phyloP scores from a whole-genome alignment of 78 protist species.

The Planoprotostelium fungivorum region DNA sequence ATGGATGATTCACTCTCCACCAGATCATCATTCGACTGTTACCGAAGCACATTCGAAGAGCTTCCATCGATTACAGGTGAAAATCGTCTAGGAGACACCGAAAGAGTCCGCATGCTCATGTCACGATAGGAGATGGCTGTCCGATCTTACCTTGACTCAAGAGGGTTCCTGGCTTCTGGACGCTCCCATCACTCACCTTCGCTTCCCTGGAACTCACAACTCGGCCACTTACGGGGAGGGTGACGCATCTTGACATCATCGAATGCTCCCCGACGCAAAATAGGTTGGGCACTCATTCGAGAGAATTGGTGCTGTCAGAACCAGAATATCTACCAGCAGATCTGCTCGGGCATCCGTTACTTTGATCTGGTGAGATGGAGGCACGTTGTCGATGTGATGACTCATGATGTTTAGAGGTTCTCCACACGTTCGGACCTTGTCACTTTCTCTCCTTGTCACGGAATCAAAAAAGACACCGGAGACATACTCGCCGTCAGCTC shows the following conservation, averaged over 20 bases:
- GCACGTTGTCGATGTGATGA: not conserved
- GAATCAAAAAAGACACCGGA: not conserved
- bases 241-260: no score
- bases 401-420: not conserved
- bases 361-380: not conserved
- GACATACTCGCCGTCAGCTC: not conserved
- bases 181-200: not conserved
- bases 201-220: not conserved
- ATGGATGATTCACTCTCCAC: not conserved
- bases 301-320: not conserved
- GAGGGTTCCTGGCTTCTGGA: not conserved
- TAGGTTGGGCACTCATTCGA: no score
- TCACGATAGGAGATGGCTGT: no score
- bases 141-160: no score
- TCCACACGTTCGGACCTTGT: not conserved
- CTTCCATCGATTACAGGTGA: not conserved
- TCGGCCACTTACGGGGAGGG: not conserved
- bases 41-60: not conserved
- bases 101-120: not conserved
- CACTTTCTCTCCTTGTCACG: not conserved
- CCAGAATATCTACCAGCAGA: not conserved
- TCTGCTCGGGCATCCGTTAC: not conserved
- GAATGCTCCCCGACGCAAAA: no score
- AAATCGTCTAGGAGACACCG: not conserved
- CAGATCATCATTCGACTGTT: not conserved